Evolutionary conservation across 1,284 basidiomycete species (phyloP), one percentile per base, ranked within the genome.

Genomic region (Puccinia coronata): DNA sequence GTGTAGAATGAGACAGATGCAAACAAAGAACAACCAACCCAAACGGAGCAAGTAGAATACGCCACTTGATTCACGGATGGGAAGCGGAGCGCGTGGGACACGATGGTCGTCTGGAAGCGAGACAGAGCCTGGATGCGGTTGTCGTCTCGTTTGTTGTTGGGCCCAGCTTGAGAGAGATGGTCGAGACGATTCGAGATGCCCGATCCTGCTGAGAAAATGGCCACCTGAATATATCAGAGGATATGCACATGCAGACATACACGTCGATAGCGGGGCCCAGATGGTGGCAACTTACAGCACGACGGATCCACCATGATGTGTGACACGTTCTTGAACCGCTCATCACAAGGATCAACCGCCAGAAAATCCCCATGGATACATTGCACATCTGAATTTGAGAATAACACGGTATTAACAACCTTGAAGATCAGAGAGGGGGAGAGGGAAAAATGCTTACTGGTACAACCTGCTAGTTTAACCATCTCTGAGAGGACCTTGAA

Each of bases 21-120:
- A 28, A 28, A 12, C 12, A 34, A 70, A 18, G 41, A 31, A 78
- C 43, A 14, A 71, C 76, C n/a, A 23, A 79, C 63, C 71, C 80
- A 71, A 36, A 69, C 67, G 61, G 78, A 80, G 34, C 78, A 80
- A 43, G 78, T 80, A 31, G 78, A 80, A 34, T 80, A 80, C n/a
- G 51, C 67, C 28, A 80, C 78, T 59, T 67, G 41, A 65, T 71
- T 51, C 11, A 47, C 23, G 2, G 41, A 85, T 89, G 85, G 85
- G 94, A 94, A 99, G 86, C 91, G 92, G 91, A 99, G 95, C 12
- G 96, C 96, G 85, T 98, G 97, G 83, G 90, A 91, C 84, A 99
- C 91, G 91, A 98, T 96, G 86, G 90, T 89, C n/a, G 94, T 88
- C 85, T 99, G 97, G 86, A 98, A 98, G 16, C 89, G 87, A 1